Conservation (phyloP, 371 early-diverging fungal species). For the Syncephalis fuscata region DNA sequence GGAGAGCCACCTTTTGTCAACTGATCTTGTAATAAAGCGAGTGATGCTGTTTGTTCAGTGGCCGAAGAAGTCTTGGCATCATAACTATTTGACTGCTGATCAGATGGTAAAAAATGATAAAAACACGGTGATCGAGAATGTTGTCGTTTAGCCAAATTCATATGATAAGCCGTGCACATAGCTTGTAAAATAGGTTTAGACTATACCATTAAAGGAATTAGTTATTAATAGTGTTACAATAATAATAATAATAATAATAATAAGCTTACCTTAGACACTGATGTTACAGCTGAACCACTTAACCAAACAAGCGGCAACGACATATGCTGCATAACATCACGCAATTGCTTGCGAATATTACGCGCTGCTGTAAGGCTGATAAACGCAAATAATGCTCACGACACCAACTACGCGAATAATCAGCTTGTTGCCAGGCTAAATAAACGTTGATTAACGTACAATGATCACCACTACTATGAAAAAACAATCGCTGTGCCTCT, state of each 20-base stretch:
- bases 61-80: no score
- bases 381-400: slow-evolving; percentile 76
- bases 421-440: slow-evolving; percentile 68
- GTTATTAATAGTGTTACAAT: neutral
- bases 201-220: neutral
- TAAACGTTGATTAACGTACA: slow-evolving; percentile 75
- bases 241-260: slow-evolving; percentile 4
- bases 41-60: no score
- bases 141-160: slow-evolving; percentile 55
- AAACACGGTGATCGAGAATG: slow-evolving; percentile 38
- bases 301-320: slow-evolving; percentile 29
- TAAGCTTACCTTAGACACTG: neutral
- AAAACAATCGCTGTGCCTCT: slow-evolving; percentile 42
- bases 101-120: slow-evolving; percentile 45
- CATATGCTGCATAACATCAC: slow-evolving; percentile 69
- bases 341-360: slow-evolving; percentile 78
- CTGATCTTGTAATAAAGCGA: no score
- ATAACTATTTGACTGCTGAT: no score
- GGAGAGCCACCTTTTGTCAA: no score
- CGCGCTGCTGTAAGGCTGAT: slow-evolving; percentile 71
- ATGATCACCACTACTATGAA: slow-evolving; percentile 75
- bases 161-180: slow-evolving; percentile 33
- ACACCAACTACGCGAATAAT: slow-evolving; percentile 77
- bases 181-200: neutral
- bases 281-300: no score